Base-by-base conservation (phyloP, 2,329 filamentous ascomycete genomes). In the Monosporascus ibericus region DNA sequence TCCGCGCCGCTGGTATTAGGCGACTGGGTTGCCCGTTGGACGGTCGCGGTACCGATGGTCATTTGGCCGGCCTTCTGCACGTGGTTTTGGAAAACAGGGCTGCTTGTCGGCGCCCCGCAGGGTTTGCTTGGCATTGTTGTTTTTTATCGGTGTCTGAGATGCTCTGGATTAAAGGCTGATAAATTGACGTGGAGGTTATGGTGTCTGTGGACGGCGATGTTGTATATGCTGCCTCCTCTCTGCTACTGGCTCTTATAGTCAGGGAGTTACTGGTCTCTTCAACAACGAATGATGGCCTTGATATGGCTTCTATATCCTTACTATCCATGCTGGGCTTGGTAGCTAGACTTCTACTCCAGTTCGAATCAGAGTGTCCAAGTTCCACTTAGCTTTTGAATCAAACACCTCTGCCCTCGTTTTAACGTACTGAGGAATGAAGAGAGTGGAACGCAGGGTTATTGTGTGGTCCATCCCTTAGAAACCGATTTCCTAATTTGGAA, bases 1-100 rank as follows among this genome's bases (percentile, higher is more conserved):
- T 67, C 67, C 0, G 44, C 62, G 2, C 65, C 67, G 0, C 47
- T 70, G 1, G 55, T 68, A 0, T 18, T 65, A 1, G 68, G 68
- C 1, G 65, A 70, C 38, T 38, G 27, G 5, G 5, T 52, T 8
- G 58, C 63, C 3, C 54, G 63, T 7, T 58, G 60, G 55, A 52
- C 48, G 11, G 59, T 67, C 49, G 60, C 61, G 4, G 37, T 58
- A 2, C 55, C 55, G 8, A 50, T 64, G 6, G n/a, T 59, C 3
- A 42, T 56, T 15, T 68, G 65, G 66, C 47, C 53, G 15, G 25
- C 63, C 40, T 27, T 60, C 22, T 59, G 59, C 20, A 44, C 52
- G 2, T 47, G 30, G 11, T 63, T 63, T 22, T 63, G 60, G 60
- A 9, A 17, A n/a, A 9, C n/a, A 42, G 18, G 39, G 5, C 37